Evolutionary conservation across 2,329 filamentous ascomycete species (phyloP), one percentile per base, ranked within the genome.

Genomic region (Neopestalotiopsis rosae): DNA sequence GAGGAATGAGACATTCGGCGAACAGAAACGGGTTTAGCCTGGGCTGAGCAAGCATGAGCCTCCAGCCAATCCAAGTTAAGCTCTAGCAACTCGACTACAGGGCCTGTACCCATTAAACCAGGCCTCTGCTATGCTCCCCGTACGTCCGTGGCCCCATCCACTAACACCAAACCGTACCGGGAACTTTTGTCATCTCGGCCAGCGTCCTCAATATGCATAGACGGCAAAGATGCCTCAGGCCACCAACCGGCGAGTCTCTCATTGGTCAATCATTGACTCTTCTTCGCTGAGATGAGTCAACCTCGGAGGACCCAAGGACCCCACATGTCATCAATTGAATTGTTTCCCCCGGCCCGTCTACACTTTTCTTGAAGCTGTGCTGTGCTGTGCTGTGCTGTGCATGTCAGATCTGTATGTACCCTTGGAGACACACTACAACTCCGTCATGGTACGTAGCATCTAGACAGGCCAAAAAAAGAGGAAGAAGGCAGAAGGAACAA

Each of bases 1-100:
- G 56, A 66, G 65, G 52, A 59, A 56, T 67, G 66, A 63, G 59
- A 67, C 66, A 52, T 61, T 67, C 66, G 66, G 66, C 66, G 57
- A 67, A 63, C 52, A n/a, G 59, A 63, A 67, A 57, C 12, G 30
- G 66, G 66, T 30, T 52, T 52, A 67, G 66, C 58, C 20, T 67
- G 40, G 66, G 66, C 66, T 67, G 65, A 28, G 24, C 24, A 28
- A 4, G 24, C 24, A 28, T 28, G 24, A 42, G 32, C 32, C 30
- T 45, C 38, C 9, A 59, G 34, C 66, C 66, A 67, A 67, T 67
- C 14, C 28, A 13, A 17, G 24, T 30, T 24, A 63, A 56, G 57
- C 58, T 49, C 61, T 34, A 10, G 17, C 45, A 20, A n/a, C 45
- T 20, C 17, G n/a, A 17, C 45, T n/a, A 17, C 45, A n/a, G 45